Conservation (phyloP, 1,284 basidiomycete genomes). For the Microbotryum saponariae region DNA sequence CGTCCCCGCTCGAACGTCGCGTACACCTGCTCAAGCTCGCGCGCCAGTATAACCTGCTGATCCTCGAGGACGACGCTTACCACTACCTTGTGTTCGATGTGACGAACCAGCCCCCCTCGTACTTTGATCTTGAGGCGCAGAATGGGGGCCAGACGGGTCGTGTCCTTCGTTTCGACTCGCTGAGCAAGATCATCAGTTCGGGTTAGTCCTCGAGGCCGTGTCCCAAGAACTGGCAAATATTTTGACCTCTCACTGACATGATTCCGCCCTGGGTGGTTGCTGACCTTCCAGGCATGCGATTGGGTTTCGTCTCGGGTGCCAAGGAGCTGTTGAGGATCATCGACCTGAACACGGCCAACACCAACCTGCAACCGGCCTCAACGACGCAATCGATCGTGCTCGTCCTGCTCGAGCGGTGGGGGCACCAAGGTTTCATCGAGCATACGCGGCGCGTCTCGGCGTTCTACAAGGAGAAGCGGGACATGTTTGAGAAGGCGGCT, state of each 20-base stretch:
- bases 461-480: constrained; percentile 72
- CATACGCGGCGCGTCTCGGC: constrained; percentile 62
- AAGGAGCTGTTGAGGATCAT: constrained; percentile 63
- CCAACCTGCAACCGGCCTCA: constrained; percentile 66
- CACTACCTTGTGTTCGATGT: constrained; percentile 57
- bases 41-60: constrained; percentile 66
- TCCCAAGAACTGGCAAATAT: not conserved
- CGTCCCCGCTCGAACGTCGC: constrained; percentile 63
- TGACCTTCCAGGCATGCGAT: constrained; percentile 38
- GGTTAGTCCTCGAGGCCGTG: constrained; percentile 44
- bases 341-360: constrained; percentile 56
- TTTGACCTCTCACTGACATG: not conserved
- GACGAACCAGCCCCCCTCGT: constrained; percentile 54
- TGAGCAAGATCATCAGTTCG: constrained; percentile 78
- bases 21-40: constrained; percentile 68
- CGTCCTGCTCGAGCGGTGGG: constrained; percentile 63
- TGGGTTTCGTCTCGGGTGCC: constrained; percentile 79
- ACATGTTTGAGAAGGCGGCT: constrained; percentile 71
- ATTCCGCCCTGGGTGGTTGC: too few species aligned
- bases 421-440: constrained; percentile 57
- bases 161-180: constrained; percentile 78
- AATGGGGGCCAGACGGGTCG: constrained; percentile 47
- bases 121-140: constrained; percentile 63
- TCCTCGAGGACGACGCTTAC: constrained; percentile 83
- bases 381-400: constrained; percentile 69